Evolutionary conservation across 2,329 filamentous ascomycete genomes (phyloP), one percentile per base, ranked within the genome.

Genomic region (Hirsutella thompsonii): DNA sequence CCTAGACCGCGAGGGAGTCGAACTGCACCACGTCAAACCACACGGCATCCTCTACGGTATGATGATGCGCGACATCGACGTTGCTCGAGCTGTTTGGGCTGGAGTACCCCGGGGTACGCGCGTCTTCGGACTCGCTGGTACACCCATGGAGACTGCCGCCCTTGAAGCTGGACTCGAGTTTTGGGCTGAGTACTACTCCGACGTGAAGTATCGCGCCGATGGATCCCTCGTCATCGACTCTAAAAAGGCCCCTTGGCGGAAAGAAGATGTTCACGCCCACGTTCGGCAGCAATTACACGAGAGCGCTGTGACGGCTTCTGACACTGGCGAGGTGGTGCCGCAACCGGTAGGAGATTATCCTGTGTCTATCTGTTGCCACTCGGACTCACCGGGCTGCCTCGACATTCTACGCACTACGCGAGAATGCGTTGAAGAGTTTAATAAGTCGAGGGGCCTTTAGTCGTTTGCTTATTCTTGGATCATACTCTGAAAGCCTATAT

Each of bases 361-460:
- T 0, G 45, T 67, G 5, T 63, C 62, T 10, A 55, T 69, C 18
- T 69, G 66, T 39, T 68, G 64, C 44, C 66, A 69, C 46, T 68
- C 64, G 1, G 66, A 69, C 44, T 64, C 61, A 3, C 66, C 66
- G 5, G 63, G 61, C 0, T 67, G 62, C 41, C 44, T 68, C 10
- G 63, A 64, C 11, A 68, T 68, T 41, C 57, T 67, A 20, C 59
- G 51, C 42, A 59, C 59, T 8, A 60, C 62, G 13, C 55, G 58
- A 32, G 56, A 54, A 37, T 55, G 62, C 41, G 58, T 58, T 11
- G 61, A 68, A 45, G 57, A 58, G 26, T 67, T 66, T 36, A 68
- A 68, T 33, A 23, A n/a, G 35, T 35, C 38, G 5, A 23, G 21
- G 19, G 32, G 38, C 2, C 20, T 13, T 8, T 6, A 35, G 20